Evolutionary conservation across 768 basidiomycete species (phyloP).

Genomic region (Lentinula boryana): DNA sequence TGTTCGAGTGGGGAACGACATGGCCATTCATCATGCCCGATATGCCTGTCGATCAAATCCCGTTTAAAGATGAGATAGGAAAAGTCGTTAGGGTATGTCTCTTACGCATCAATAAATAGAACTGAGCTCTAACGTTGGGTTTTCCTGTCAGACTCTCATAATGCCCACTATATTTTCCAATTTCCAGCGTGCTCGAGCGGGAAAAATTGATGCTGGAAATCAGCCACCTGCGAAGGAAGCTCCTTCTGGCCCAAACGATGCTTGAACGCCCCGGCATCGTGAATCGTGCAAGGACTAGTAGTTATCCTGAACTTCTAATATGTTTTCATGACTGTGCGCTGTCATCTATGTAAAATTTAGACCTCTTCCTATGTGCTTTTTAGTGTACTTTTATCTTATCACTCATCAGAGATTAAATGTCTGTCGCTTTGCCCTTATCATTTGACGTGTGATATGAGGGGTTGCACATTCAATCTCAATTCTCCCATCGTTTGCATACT

Average conservation of each 20-base stretch:
- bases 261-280: background rate
- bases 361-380: too few species aligned
- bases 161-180: conserved; percentile 7
- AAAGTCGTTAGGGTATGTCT: conserved; percentile 12
- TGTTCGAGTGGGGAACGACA: conserved; percentile 23
- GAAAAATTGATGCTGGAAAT: background rate
- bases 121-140: background rate
- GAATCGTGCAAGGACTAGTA: too few species aligned
- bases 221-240: conserved; percentile 4
- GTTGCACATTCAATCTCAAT: too few species aligned
- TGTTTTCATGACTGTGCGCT: too few species aligned
- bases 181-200: conserved; percentile 5
- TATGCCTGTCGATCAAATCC: conserved; percentile 16
- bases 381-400: too few species aligned
- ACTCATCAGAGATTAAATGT: too few species aligned
- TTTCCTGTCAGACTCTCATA: conserved; percentile 5
- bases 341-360: too few species aligned
- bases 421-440: too few species aligned
- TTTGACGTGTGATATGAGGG: too few species aligned
- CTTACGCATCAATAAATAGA: background rate
- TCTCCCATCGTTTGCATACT: too few species aligned
- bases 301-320: too few species aligned
- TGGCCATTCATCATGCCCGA: conserved; percentile 21
- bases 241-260: background rate
- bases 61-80: conserved; percentile 18